Base-by-base conservation (phyloP, 257 asterid genomes). In the Buddleja alternifolia region DNA sequence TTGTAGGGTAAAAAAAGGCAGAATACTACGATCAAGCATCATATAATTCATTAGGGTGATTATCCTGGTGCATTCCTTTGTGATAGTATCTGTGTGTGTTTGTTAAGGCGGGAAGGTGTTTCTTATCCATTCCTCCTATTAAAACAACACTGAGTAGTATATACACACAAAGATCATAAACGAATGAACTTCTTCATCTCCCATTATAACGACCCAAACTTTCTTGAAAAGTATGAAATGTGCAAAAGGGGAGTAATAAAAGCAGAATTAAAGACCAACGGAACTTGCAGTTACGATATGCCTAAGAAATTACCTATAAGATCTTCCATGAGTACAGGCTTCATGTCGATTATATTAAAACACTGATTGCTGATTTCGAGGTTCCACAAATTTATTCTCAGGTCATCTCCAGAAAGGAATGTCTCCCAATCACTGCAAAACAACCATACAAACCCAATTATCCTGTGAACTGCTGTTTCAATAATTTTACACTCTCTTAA, bases 311-410 rank as follows among this genome's bases (percentile, higher is more conserved):
- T 70, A 90, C 96, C 96, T 68, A 77, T 80, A 73, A 90, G 95
- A 69, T 88, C 95, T 73, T 85, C 97, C 93, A 87, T 87, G 67
- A 78, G 80, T 47, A 60, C 73, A 51, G 97, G 97, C 85, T 87
- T 87, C 85, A 77, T 67, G 77, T 90, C 93, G 66, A 90, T 75
- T 69, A 90, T 85, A 76, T 85, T 87, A 73, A 87, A 90, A 76
- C 97, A 85, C 77, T 82, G 97, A 73, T 79, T 62, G 75, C 88
- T 85, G 61, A 82, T 72, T 64, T 85, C 97, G 66, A 85, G 83
- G 80, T 90, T 90, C 97, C 97, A 90, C 71, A 87, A 79, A 81
- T 90, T 90, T 69, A 90, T 82, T 77, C 95, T 82, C 52, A 90
- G 86, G 78, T 90, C 95, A 68, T 90, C 97, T 45, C 90, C 91